Evolutionary conservation across 345 rosid genomes (phyloP).

Genomic region (Dipteronia dyeriana): DNA sequence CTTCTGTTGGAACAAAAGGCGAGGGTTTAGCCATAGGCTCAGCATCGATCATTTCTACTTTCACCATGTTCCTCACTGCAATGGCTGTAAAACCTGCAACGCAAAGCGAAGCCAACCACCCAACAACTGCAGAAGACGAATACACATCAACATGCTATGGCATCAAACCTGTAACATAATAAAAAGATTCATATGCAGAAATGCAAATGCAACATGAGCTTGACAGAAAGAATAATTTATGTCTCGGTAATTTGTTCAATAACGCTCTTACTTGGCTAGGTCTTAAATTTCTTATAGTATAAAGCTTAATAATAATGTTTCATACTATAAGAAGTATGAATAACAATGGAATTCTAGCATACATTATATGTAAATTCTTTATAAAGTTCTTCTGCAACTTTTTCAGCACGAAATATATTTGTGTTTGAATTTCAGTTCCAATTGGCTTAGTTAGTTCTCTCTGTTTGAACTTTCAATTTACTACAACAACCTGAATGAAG

Average conservation of each 20-base stretch:
- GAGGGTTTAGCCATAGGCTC: constrained; percentile 94
- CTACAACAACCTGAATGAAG: background rate
- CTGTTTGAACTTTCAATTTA: background rate
- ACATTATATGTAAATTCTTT: background rate
- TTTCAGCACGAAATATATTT: background rate
- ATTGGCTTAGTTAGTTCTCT: background rate
- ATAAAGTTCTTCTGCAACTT: background rate
- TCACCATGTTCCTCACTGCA: constrained; percentile 75
- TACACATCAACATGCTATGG: background rate
- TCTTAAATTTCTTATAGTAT: background rate
- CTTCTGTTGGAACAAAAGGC: constrained; percentile 68
- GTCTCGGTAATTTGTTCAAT: too few species aligned
- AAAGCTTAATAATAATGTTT: too few species aligned
- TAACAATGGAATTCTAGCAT: background rate
- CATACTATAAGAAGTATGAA: background rate
- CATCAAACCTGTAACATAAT: background rate
- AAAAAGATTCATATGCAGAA: background rate
- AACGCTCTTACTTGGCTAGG: background rate
- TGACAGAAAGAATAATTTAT: background rate
- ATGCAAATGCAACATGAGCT: background rate
- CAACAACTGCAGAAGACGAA: constrained; percentile 57
- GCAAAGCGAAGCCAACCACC: constrained; percentile 93
- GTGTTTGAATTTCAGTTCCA: background rate
- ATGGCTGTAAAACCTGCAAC: constrained; percentile 92
- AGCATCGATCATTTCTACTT: constrained; percentile 83